Evolutionary conservation across 2,329 filamentous ascomycete species (phyloP), one percentile per base, ranked within the genome.

Genomic region (Tolypocladium endophyticum): DNA sequence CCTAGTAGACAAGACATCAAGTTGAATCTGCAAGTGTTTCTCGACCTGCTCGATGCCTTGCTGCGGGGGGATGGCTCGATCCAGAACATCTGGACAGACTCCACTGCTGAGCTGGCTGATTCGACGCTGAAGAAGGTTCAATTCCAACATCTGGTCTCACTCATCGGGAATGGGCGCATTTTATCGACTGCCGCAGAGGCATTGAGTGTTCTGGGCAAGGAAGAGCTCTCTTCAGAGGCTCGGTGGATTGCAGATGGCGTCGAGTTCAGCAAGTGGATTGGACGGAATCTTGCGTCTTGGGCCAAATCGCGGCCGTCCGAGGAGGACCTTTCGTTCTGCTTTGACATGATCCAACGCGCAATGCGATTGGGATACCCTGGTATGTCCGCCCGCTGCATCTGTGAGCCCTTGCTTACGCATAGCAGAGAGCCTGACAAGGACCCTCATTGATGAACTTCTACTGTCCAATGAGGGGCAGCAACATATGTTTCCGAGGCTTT

Each of bases 361-460:
- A 74, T 93, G 61, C 86, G 82, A 36, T 72, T 96, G 36, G 90
- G 90, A 3, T 90, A 94, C 72, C 77, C 81, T 58, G 87, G 90
- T 89, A 77, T 69, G 76, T 41, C 20, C 30, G 0, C 18, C 30
- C 5, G 11, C 25, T 20, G 18, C 2, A 3, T 43, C 23, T 58
- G 9, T 43, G 43, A 25, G 43, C 59, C 8, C 55, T 38, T 33
- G 39, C 65, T 72, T 53, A 71, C 59, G 8, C 1, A 25, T 23
- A 6, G 16, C 55, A 82, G 81, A 82, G 47, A 66, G 63, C 1
- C 63, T 83, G 8, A 69, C 78, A 28, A 74, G 71, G 47, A 55
- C 62, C 0, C 56, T 68, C 6, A 68, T 79, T 23, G 66, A 75
- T 1, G 64, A 69, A 1, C 69, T 81, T 23, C 64, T 81, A 3